Evolutionary conservation across 306 rosid genomes (phyloP).

Genomic region (Begonia fuchsioides): DNA sequence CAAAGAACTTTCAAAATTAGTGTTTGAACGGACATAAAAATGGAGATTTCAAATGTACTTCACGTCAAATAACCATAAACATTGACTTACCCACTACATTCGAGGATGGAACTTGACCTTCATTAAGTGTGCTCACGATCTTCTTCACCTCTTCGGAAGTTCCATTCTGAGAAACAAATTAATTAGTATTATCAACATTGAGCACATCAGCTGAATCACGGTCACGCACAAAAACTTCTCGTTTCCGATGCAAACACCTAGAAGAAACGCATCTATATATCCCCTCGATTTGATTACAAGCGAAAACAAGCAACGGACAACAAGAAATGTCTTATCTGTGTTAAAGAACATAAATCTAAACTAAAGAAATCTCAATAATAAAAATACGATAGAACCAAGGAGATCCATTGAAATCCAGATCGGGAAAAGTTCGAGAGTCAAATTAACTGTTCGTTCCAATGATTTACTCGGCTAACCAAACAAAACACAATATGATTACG

Average conservation of each 20-base stretch:
- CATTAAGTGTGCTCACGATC: slow-evolving; percentile 50
- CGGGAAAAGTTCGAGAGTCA: neutral
- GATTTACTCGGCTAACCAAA: neutral
- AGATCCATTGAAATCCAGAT: neutral
- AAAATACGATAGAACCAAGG: neutral
- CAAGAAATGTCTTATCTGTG: neutral
- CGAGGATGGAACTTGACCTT: slow-evolving; percentile 51
- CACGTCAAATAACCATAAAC: too few species aligned
- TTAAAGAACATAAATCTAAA: neutral
- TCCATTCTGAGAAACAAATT: slow-evolving; percentile 40
- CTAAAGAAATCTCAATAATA: neutral
- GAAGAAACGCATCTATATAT: neutral
- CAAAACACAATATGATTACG: neutral
- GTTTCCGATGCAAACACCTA: neutral
- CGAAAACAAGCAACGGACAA: neutral
- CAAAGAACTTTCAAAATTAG: neutral
- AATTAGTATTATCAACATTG: neutral
- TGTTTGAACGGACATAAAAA: too few species aligned
- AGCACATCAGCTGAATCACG: neutral
- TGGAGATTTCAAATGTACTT: too few species aligned
- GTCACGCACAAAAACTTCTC: neutral
- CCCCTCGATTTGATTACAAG: too few species aligned
- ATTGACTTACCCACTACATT: slow-evolving; percentile 60
- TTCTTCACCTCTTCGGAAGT: slow-evolving; percentile 73
- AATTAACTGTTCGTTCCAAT: neutral